Percentiles rank a stretch among this genome's conserved stretches.
phyloP scores from a whole-genome alignment of 352 stramenopile species.

The Phytophthora pluvialis region DNA sequence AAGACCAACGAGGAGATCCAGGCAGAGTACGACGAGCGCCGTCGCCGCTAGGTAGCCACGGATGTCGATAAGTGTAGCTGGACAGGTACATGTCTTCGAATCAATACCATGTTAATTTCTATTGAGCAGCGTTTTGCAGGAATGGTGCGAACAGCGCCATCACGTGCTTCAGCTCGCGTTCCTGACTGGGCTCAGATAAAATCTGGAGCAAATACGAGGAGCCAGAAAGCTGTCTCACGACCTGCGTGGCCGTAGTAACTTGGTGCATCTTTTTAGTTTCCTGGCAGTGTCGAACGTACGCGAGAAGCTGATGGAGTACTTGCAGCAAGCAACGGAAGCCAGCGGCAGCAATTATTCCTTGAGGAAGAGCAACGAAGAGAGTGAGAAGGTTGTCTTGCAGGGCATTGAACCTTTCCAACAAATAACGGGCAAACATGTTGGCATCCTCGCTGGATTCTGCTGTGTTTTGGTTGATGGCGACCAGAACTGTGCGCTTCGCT shows the following conservation, averaged over 20 bases:
- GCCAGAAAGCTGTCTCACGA: slow-evolving; percentile 55
- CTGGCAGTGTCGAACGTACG: slow-evolving; percentile 55
- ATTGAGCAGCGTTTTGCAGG: slow-evolving; percentile 19
- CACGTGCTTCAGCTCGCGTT: slow-evolving; percentile 55
- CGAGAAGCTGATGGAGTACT: slow-evolving; percentile 67
- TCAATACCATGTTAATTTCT: slow-evolving; percentile 33
- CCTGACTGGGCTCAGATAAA: slow-evolving; percentile 49
- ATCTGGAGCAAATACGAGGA: slow-evolving; percentile 75
- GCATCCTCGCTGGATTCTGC: slow-evolving; percentile 7
- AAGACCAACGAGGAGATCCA: slow-evolving; percentile 69
- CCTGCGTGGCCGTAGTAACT: slow-evolving; percentile 45
- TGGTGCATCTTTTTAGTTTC: slow-evolving; percentile 44
- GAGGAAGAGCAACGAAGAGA: slow-evolving; percentile 64
- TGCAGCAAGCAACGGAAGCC: slow-evolving; percentile 69
- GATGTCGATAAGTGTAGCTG: slow-evolving; percentile 4
- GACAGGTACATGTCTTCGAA: slow-evolving; percentile 24
- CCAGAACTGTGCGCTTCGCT: slow-evolving; percentile 50
- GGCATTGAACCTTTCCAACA: slow-evolving; percentile 55
- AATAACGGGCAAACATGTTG: slow-evolving; percentile 43
- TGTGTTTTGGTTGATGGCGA: slow-evolving; percentile 42
- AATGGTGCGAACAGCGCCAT: slow-evolving; percentile 52
- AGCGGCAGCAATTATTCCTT: slow-evolving; percentile 20
- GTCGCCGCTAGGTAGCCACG: slow-evolving; percentile 11
- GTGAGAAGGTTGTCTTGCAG: slow-evolving; percentile 73
- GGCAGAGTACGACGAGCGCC: slow-evolving; percentile 45